Evolutionary conservation across 768 basidiomycete species (phyloP).

Genomic region (Lactarius hengduanensis): DNA sequence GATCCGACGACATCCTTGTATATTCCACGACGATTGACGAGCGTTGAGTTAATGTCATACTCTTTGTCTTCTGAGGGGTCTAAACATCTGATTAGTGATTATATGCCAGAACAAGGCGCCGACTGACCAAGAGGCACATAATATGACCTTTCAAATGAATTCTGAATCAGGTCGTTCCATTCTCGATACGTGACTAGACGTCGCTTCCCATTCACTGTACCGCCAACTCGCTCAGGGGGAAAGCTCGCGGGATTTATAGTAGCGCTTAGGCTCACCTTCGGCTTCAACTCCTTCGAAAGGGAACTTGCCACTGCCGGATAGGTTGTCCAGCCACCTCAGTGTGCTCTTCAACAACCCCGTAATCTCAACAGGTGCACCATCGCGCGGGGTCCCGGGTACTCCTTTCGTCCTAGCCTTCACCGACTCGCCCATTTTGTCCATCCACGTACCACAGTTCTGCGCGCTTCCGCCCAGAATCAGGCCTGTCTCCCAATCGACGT

Average conservation of each 20-base stretch:
- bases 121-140: slow-evolving; percentile 78
- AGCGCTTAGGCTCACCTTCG: slow-evolving; percentile 51
- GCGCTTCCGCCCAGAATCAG: slow-evolving; percentile 84
- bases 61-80: slow-evolving; percentile 69
- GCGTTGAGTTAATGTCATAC: slow-evolving; percentile 63
- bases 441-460: slow-evolving; percentile 92
- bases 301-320: slow-evolving; percentile 67
- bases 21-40: slow-evolving; percentile 89
- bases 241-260: background rate
- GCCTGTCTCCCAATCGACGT: slow-evolving; percentile 96
- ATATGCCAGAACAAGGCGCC: background rate
- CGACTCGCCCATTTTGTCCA: slow-evolving; percentile 99
- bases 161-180: slow-evolving; percentile 83
- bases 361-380: slow-evolving; percentile 95
- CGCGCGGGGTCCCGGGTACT: slow-evolving; percentile 91
- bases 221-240: slow-evolving; percentile 16
- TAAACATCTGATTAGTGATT: slow-evolving; percentile 32
- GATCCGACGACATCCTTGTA: slow-evolving; percentile 99
- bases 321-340: slow-evolving; percentile 77
- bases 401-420: slow-evolving; percentile 91
- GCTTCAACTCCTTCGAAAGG: slow-evolving; percentile 89
- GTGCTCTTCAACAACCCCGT: slow-evolving; percentile 92
- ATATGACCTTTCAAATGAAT: slow-evolving; percentile 86
- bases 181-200: slow-evolving; percentile 81
- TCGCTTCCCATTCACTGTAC: slow-evolving; percentile 64